Conservation (phyloP, 441 rosid genomes). For the Adansonia rubrostipa region DNA sequence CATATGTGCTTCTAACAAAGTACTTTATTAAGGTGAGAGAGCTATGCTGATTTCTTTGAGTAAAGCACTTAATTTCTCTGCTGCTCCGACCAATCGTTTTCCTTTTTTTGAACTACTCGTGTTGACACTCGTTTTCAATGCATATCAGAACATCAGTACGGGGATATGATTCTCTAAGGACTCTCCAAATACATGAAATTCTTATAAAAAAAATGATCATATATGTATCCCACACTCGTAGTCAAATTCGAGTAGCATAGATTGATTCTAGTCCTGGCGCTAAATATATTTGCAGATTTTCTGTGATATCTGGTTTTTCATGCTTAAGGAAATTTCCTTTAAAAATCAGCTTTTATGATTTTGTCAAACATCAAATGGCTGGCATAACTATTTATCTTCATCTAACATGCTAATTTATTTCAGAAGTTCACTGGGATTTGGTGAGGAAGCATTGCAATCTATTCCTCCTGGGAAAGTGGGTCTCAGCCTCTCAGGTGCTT, state of each 20-base stretch:
- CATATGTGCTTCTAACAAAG: not conserved
- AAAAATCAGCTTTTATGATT: not conserved
- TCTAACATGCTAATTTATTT: conserved; percentile 31
- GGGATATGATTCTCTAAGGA: too few species aligned
- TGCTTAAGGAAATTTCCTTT: conserved; percentile 8
- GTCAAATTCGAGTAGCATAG: too few species aligned
- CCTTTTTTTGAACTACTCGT: too few species aligned
- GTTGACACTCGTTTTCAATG: too few species aligned
- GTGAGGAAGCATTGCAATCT: conserved; percentile 97
- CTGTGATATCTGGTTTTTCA: not conserved
- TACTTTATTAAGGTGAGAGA: not conserved
- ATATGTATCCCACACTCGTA: too few species aligned
- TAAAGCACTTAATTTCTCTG: not conserved
- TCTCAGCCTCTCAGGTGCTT: conserved; percentile 58
- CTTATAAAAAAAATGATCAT: not conserved
- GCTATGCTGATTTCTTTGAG: not conserved
- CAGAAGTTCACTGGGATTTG: conserved; percentile 94
- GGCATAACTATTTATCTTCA: conserved; percentile 18
- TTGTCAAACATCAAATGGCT: not conserved
- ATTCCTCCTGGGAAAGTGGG: conserved; percentile 82
- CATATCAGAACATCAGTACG: too few species aligned
- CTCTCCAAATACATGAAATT: not conserved
- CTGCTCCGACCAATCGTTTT: too few species aligned
- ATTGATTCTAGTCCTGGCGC: not conserved
- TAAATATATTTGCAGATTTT: not conserved